Conservation (phyloP, 2,329 filamentous ascomycete species). For the Eurotiales sp. region DNA sequence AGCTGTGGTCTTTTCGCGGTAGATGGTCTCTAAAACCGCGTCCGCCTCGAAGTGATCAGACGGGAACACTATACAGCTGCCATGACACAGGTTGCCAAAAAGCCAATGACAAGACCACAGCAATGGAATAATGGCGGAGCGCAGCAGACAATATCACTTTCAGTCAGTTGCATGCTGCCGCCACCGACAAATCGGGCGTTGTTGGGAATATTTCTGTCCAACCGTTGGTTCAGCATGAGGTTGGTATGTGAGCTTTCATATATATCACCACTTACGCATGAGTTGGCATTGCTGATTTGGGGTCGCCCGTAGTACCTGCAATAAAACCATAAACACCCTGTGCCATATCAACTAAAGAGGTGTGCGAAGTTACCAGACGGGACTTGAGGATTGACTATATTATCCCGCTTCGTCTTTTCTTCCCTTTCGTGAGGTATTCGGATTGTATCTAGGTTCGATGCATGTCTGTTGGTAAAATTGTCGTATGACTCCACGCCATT, state of each 20-base stretch:
- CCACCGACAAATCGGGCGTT: constrained; percentile 80
- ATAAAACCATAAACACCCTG: neutral
- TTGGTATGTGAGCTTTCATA: too few species aligned
- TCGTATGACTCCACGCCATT: constrained; percentile 15
- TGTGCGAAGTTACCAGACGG: constrained; percentile 44
- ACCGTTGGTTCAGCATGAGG: too few species aligned
- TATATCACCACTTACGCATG: neutral
- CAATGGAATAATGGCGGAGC: constrained; percentile 57
- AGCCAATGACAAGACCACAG: constrained; percentile 80
- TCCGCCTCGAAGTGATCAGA: constrained; percentile 75
- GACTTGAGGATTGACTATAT: constrained; percentile 68
- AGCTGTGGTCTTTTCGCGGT: constrained; percentile 60
- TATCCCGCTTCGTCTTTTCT: constrained; percentile 53
- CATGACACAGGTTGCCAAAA: constrained; percentile 78
- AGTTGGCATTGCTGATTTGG: constrained; percentile 59
- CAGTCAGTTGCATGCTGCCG: constrained; percentile 68
- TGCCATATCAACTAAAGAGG: neutral
- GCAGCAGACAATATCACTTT: constrained; percentile 61
- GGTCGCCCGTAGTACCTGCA: constrained; percentile 60
- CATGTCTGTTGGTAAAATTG: constrained; percentile 14
- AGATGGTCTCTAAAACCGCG: constrained; percentile 60
- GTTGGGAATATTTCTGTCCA: constrained; percentile 50
- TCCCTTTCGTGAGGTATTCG: constrained; percentile 32
- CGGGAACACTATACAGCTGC: constrained; percentile 75
- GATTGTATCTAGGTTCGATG: constrained; percentile 11